phyloP scores from a whole-genome alignment of 805 yeast genomes.

The Candida yuanshanica region DNA sequence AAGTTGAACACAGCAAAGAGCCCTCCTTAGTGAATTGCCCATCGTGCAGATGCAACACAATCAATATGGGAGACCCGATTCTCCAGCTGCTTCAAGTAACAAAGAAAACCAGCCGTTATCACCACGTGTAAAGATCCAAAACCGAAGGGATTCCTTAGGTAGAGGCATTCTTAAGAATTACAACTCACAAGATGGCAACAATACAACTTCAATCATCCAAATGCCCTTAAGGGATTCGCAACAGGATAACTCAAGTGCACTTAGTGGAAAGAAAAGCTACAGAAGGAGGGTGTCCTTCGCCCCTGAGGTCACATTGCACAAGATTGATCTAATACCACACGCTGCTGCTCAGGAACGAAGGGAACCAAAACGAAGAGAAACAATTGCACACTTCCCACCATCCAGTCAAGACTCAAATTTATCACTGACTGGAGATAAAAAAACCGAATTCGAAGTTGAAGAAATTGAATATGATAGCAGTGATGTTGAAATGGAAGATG shows the following conservation, averaged over 20 bases:
- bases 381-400: constrained; percentile 21
- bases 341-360: constrained; percentile 9
- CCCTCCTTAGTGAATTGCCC: too few relatives aligned
- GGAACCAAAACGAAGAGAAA: constrained; percentile 23
- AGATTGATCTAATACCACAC: constrained; percentile 18
- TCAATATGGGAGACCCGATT: not conserved
- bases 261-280: constrained; percentile 13
- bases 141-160: constrained; percentile 21
- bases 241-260: constrained; percentile 1
- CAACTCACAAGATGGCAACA: constrained; percentile 9
- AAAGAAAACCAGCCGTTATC: constrained; percentile 2
- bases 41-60: not conserved
- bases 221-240: constrained; percentile 14
- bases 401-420: constrained; percentile 3
- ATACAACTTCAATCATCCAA: constrained; percentile 13
- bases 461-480: constrained; percentile 22
- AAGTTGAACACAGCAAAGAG: too few relatives aligned
- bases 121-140: constrained; percentile 4
- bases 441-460: constrained; percentile 11
- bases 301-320: constrained; percentile 27
- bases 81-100: not conserved
- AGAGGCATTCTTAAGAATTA: constrained; percentile 21
- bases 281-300: constrained; percentile 26
- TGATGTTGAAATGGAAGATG: constrained; percentile 25
- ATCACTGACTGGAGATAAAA: constrained; percentile 1